Evolutionary conservation across 31 red algal species (phyloP), one percentile per base, ranked within the genome.

Genomic region (Porphyra umbilicalis): DNA sequence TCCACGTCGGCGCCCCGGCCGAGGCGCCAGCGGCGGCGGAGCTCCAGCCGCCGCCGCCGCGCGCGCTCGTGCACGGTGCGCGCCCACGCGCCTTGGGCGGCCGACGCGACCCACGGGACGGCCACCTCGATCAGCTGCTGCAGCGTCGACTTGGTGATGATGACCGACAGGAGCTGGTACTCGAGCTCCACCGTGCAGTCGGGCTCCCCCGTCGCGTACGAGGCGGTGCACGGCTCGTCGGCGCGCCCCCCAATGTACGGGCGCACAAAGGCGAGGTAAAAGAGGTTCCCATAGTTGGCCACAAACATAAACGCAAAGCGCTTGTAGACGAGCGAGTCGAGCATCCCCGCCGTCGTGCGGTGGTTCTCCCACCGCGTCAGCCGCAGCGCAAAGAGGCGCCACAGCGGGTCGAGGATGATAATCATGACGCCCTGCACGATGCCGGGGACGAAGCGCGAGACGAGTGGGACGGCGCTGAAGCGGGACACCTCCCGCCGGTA

Each of bases 191-290:
- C 33, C 86, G 89, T 89, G 80, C 86, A 93, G 37, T 93, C 87
- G 25, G 86, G 91, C 46, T 71, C 40, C 8, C 75, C 79, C 35
- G 78, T 76, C 36, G 67, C 77, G 25, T n/a, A 36, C 14, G 35
- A 57, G 67, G 82, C 31, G 68, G 85, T 85, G 81, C 90, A 92
- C 33, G 85, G 82, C 35, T 93, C 83, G 32, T 46, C 67, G 10
- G 83, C 76, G n/a, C n/a, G n/a, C n/a, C n/a, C n/a, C n/a, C n/a
- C n/a, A 11, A 79, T 86, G 77, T 85, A 90, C 29, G 92, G 92
- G 36, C 90, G 86, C 75, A 80, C 88, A 87, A 94, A 90, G 6
- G 92, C 92, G 67, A 94, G 81, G 81, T 90, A 94, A 76, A 94
- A 90, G 71, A 90, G 80, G 2, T 86, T 83, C 25, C 82, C 68